Percentiles rank a stretch among this genome's conserved stretches.
phyloP scores from a whole-genome alignment of 2,329 filamentous ascomycete genomes.

The Aspergillus spinulosporus region DNA sequence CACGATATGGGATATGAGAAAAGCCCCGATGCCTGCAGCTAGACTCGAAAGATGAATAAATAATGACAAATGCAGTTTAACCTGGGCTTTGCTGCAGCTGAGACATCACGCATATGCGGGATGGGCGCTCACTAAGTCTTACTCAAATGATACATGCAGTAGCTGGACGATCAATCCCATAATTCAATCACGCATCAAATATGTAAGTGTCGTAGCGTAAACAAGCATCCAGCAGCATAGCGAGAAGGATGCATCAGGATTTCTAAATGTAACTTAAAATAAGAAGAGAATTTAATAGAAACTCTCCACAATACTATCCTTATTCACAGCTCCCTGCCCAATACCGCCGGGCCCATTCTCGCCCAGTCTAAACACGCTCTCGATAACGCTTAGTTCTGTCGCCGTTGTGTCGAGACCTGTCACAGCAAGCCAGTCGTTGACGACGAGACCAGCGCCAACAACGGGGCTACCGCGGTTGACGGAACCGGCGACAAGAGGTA shows the following conservation, averaged over 20 bases:
- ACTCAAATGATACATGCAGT: no score
- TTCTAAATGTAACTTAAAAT: not conserved
- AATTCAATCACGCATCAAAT: no score
- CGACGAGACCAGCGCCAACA: conserved; percentile 95
- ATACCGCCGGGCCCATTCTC: conserved; percentile 72
- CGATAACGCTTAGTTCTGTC: conserved; percentile 94
- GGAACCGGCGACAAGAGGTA: conserved; percentile 89
- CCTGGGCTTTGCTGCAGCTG: not conserved
- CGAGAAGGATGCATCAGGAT: conserved; percentile 8
- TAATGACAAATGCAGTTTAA: not conserved
- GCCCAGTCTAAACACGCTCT: conserved; percentile 91
- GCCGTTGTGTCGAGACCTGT: conserved; percentile 92
- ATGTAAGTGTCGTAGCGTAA: not conserved
- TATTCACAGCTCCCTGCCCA: conserved; percentile 59
- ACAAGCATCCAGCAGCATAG: conserved; percentile 2
- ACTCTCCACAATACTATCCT: conserved; percentile 98
- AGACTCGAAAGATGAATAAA: not conserved
- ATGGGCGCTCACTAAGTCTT: no score
- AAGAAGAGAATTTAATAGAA: conserved; percentile 68
- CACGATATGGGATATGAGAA: not conserved
- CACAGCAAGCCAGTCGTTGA: conserved; percentile 96
- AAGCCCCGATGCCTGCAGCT: not conserved
- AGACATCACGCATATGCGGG: not conserved
- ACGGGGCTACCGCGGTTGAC: conserved; percentile 92
- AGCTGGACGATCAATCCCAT: no score